Conservation (phyloP, 2,329 filamentous ascomycete species). For the Colletotrichum sp. region DNA sequence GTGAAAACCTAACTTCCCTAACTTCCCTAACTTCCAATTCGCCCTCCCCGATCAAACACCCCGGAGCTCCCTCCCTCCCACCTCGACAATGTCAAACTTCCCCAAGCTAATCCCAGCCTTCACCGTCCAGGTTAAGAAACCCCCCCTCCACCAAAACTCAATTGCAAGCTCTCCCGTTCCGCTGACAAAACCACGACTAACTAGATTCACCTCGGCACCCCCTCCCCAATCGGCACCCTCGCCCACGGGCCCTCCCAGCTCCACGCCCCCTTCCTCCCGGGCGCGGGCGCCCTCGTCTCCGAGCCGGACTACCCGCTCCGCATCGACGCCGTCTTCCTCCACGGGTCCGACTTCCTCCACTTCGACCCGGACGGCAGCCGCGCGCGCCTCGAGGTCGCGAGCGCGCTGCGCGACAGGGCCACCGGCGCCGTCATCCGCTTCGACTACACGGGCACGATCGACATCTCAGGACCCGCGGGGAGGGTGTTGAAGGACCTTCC, state of each 20-base stretch:
- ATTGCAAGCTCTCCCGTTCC: not conserved
- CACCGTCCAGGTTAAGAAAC: conserved; percentile 32
- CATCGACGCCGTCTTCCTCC: conserved; percentile 39
- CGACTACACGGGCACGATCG: conserved; percentile 42
- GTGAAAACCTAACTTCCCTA: not conserved
- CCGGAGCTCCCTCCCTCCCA: not conserved
- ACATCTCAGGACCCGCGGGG: conserved; percentile 33
- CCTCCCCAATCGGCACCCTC: conserved; percentile 22
- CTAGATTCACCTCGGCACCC: conserved; percentile 37
- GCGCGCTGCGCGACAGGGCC: conserved; percentile 33
- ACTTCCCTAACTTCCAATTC: not conserved
- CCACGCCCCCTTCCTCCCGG: conserved; percentile 35
- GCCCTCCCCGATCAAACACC: not conserved
- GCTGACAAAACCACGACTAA: not conserved
- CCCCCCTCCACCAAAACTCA: not conserved
- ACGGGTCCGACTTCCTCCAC: conserved; percentile 44
- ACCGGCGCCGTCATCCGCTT: conserved; percentile 37
- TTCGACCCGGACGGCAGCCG: conserved; percentile 39
- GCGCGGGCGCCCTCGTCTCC: conserved; percentile 36
- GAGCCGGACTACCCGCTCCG: conserved; percentile 37
- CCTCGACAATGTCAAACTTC: conserved; percentile 32
- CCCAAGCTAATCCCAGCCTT: conserved; percentile 41
- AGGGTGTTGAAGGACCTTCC: conserved; percentile 32
- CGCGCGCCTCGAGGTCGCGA: conserved; percentile 41
- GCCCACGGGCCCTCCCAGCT: conserved; percentile 34